phyloP scores from a whole-genome alignment of 1,284 basidiomycete species.

The Austroboletus niveus region DNA sequence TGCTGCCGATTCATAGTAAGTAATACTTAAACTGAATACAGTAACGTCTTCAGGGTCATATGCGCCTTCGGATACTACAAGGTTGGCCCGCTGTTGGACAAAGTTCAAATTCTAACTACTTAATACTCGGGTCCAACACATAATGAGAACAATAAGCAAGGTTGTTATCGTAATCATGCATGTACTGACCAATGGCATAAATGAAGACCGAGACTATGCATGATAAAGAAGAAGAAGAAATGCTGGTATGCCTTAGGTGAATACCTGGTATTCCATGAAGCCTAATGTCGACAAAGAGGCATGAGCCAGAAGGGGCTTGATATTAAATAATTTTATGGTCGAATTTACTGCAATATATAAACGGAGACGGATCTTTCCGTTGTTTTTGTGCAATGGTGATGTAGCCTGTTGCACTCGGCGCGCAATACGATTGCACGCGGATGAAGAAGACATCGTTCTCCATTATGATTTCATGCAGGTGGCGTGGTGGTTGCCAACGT shows the following conservation, averaged over 20 bases:
- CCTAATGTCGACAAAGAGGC: constrained; percentile 9
- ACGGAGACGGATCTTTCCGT: constrained; percentile 14
- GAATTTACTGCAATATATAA: constrained; percentile 29
- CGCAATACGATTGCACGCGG: constrained; percentile 8
- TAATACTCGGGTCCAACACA: constrained; percentile 13
- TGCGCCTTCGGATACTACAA: background rate
- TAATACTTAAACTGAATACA: constrained; percentile 1
- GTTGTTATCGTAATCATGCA: constrained; percentile 14
- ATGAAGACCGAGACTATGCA: constrained; percentile 1
- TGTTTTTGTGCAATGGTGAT: constrained; percentile 8
- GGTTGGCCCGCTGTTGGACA: background rate
- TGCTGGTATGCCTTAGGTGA: constrained; percentile 21
- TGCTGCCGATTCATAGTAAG: too few species aligned
- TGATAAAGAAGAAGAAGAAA: constrained; percentile 1
- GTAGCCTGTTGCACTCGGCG: constrained; percentile 4
- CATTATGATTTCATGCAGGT: constrained; percentile 18
- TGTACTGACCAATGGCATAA: constrained; percentile 14
- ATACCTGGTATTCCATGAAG: constrained; percentile 11
- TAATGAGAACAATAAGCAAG: constrained; percentile 30
- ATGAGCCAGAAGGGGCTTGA: constrained; percentile 13
- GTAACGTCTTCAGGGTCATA: background rate
- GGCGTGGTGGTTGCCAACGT: constrained; percentile 21
- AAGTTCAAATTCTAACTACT: constrained; percentile 5
- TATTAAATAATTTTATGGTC: constrained; percentile 29
- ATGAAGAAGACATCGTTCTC: constrained; percentile 11